phyloP scores from a whole-genome alignment of 2,329 filamentous ascomycete species.

The Pseudopithomyces maydicus region DNA sequence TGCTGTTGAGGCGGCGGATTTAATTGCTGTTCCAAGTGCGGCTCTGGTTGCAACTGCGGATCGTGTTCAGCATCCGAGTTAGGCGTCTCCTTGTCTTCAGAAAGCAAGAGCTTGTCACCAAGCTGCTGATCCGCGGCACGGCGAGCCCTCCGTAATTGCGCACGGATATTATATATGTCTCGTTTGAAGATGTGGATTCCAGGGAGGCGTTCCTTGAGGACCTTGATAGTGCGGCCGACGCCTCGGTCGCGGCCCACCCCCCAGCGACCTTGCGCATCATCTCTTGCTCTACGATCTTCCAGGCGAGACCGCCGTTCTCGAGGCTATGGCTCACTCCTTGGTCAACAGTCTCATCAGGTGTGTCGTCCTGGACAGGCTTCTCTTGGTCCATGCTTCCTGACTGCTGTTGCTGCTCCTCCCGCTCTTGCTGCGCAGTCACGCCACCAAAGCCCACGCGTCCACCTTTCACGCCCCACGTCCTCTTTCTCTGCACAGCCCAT shows the following conservation, averaged over 20 bases:
- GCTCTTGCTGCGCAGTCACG: conserved; percentile 38
- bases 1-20: neutral
- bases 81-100: conserved; percentile 17
- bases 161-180: conserved; percentile 43
- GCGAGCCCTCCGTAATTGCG: conserved; percentile 37
- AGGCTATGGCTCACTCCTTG: conserved; percentile 23
- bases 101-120: conserved; percentile 26
- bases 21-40: no score
- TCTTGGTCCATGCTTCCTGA: neutral
- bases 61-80: conserved; percentile 6
- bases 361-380: neutral
- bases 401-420: conserved; percentile 5
- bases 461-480: conserved; percentile 40
- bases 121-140: conserved; percentile 35
- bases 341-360: conserved; percentile 6
- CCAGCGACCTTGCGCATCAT: conserved; percentile 35
- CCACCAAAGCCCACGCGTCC: conserved; percentile 36
- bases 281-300: conserved; percentile 43
- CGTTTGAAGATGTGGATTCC: conserved; percentile 44
- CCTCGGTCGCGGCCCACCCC: conserved; percentile 37
- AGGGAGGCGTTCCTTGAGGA: conserved; percentile 33
- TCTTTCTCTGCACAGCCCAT: conserved; percentile 39
- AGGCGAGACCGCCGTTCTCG: conserved; percentile 36
- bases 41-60: neutral
- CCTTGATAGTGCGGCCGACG: conserved; percentile 37